A percentile compares a stretch with the other conserved stretches of the same genome.
phyloP scores from a whole-genome alignment of 176 grass and related monocot species.

The Zoysia japonica region DNA sequence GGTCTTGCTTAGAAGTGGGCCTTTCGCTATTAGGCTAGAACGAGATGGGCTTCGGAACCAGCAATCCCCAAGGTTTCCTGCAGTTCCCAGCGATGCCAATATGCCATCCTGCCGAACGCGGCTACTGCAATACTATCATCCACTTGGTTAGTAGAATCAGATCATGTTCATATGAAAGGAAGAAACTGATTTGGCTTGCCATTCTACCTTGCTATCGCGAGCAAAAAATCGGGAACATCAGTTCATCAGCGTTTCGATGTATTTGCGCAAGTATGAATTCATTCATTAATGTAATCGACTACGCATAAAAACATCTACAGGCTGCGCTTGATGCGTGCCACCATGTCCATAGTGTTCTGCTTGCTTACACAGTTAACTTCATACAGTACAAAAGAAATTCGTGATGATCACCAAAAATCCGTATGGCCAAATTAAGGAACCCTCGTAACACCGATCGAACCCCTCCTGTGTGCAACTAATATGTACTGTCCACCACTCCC shows the following conservation, averaged over 20 bases:
- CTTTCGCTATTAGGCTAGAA: too few species aligned
- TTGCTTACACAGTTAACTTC: constrained; percentile 18
- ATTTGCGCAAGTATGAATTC: not conserved
- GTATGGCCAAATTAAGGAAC: constrained; percentile 19
- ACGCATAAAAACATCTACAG: constrained; percentile 44
- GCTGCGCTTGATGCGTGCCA: constrained; percentile 19
- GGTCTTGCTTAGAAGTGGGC: too few species aligned
- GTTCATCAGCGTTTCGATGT: not conserved
- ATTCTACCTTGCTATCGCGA: not conserved
- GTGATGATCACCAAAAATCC: constrained; percentile 34
- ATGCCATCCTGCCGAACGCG: too few species aligned
- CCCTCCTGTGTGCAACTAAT: not conserved
- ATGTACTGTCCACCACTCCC: not conserved
- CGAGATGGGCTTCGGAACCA: too few species aligned
- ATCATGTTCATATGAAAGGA: not conserved
- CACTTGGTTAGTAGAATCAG: not conserved
- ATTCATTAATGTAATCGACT: constrained; percentile 17
- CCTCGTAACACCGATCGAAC: not conserved
- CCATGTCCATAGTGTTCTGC: not conserved
- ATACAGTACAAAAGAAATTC: constrained; percentile 43
- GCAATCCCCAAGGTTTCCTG: too few species aligned
- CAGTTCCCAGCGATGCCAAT: not conserved
- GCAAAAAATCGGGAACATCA: not conserved
- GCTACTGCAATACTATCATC: too few species aligned
- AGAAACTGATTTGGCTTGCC: too few species aligned